phyloP scores from a whole-genome alignment of 805 yeast genomes.

The Saturnispora gosingensis region DNA sequence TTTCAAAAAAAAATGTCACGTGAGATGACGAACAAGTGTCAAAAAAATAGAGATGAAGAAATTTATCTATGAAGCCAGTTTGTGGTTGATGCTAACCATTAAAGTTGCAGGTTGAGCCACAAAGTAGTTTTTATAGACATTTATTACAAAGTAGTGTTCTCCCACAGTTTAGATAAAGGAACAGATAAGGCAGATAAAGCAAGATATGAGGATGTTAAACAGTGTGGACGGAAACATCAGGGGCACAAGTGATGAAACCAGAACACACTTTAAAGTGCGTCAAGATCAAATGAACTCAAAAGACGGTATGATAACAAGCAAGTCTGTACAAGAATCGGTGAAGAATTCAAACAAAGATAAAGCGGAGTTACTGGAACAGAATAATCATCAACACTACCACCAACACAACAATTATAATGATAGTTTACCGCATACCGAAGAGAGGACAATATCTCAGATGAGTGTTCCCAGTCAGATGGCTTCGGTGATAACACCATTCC shows the following conservation, averaged over 20 bases:
- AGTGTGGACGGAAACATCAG: neutral
- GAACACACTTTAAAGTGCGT: neutral
- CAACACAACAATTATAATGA: neutral
- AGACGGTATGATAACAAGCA: neutral
- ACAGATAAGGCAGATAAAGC: neutral
- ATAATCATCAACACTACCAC: neutral
- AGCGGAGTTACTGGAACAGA: neutral
- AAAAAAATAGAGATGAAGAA: neutral
- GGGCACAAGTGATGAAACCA: neutral
- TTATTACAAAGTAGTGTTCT: neutral
- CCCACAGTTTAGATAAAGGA: neutral
- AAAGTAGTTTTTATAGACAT: neutral
- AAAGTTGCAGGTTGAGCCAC: neutral
- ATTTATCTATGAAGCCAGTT: neutral
- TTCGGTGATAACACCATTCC: slow-evolving; percentile 29
- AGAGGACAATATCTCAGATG: slow-evolving; percentile 5
- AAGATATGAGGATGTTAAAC: neutral
- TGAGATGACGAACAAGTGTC: neutral
- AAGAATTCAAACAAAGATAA: neutral
- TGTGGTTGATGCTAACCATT: neutral
- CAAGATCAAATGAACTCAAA: neutral
- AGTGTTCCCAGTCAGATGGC: neutral
- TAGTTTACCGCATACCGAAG: neutral
- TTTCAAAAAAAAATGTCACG: neutral
- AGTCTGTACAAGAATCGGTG: neutral